Percentiles rank a stretch among this genome's conserved stretches.
phyloP scores from a whole-genome alignment of 176 grass and related monocot species.

The Tuctoria greenei region DNA sequence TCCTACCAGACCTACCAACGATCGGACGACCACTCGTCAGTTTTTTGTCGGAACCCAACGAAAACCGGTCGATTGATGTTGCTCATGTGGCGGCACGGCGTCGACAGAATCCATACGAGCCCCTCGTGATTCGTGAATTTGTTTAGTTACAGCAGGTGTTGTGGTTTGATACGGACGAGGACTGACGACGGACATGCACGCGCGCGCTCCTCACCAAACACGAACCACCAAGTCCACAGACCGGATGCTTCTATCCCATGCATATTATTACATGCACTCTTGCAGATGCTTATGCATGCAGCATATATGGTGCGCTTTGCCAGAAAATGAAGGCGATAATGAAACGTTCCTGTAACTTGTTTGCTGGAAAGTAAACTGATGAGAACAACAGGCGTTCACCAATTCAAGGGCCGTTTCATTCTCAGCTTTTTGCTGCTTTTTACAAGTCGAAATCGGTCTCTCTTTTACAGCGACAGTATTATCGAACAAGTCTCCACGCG shows the following conservation, averaged over 20 bases:
- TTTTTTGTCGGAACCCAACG: too few species aligned
- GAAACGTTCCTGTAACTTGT: constrained; percentile 6
- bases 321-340: neutral
- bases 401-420: too few species aligned
- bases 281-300: too few species aligned
- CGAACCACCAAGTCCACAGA: constrained; percentile 24
- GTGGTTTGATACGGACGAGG: neutral
- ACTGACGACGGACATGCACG: neutral
- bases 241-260: constrained; percentile 23
- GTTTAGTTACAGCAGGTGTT: neutral
- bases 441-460: neutral
- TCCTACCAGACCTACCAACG: too few species aligned
- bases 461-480: constrained; percentile 4
- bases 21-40: too few species aligned
- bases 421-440: neutral
- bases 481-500: constrained; percentile 17
- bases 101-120: neutral
- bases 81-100: neutral
- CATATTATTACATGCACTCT: neutral
- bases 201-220: constrained; percentile 25
- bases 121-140: neutral
- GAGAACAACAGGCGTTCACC: neutral
- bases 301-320: too few species aligned
- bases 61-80: too few species aligned
- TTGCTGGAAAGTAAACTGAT: constrained; percentile 2